These are phyloP conservation scores for Ascochyta clinopodiicola DNA, from an alignment of 2,329 filamentous ascomycete species.

Conservation along the genomic window DNA sequence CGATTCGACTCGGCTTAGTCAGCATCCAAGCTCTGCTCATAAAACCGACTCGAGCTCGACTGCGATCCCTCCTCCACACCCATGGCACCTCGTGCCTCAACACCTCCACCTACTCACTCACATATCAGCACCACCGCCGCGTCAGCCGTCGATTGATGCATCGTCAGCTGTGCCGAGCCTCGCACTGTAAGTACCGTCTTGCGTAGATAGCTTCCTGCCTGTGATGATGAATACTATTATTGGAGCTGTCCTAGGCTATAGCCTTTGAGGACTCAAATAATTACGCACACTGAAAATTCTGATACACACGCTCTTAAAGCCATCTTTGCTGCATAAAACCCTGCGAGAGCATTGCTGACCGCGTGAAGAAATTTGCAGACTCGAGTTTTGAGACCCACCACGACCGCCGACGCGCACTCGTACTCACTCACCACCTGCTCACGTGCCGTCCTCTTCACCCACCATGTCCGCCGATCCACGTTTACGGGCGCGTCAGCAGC, in stretches of 20 bases:
- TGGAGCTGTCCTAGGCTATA: slow-evolving; percentile 75
- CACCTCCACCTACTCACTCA: background rate
- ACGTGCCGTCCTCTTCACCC: slow-evolving; percentile 6
- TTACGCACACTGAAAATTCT: slow-evolving; percentile 53
- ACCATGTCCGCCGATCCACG: slow-evolving; percentile 56
- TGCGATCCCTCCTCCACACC: background rate
- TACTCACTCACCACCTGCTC: background rate
- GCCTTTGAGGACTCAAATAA: slow-evolving; percentile 58
- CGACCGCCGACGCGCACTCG: background rate
- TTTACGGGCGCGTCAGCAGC: slow-evolving; percentile 54
- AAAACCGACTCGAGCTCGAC: slow-evolving; percentile 5
- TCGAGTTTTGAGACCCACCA: slow-evolving; percentile 5
- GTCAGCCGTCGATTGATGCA: slow-evolving; percentile 10
- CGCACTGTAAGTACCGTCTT: slow-evolving; percentile 21
- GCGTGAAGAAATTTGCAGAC: slow-evolving; percentile 13
- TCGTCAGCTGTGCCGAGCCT: slow-evolving; percentile 6
- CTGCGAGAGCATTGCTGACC: slow-evolving; percentile 29
- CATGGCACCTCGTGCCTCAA: slow-evolving; percentile 1
- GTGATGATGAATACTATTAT: slow-evolving; percentile 68
- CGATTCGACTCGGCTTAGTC: background rate
- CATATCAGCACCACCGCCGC: background rate
- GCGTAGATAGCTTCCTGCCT: slow-evolving; percentile 16
- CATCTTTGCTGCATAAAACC: slow-evolving; percentile 1
- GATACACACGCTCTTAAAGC: slow-evolving; percentile 36
- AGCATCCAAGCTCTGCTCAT: background rate